These are phyloP conservation scores for Conidiobolus incongruus DNA, from an alignment of 371 early-diverging fungal species.

Conservation along the genomic window DNA sequence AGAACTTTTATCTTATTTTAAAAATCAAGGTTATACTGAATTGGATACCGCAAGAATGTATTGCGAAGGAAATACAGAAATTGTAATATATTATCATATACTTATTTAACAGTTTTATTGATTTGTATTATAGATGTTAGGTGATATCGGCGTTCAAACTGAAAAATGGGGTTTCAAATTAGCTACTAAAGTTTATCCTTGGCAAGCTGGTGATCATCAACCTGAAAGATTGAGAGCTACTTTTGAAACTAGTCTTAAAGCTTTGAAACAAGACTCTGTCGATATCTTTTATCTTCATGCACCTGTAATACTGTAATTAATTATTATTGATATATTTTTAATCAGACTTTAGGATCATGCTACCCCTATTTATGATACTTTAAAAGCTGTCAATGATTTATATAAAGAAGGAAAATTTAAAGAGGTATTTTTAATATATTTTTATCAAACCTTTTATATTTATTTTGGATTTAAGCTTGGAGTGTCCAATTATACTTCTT, in stretches of 20 bases:
- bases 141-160: conserved; percentile 11
- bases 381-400: conserved; percentile 16
- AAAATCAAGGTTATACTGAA: conserved; percentile 16
- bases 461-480: no score
- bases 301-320: no score
- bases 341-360: no score
- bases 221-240: conserved; percentile 18
- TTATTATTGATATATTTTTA: no score
- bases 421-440: conserved; percentile 7
- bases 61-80: conserved; percentile 27
- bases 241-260: conserved; percentile 13
- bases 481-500: conserved; percentile 21
- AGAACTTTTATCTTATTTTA: conserved; percentile 15
- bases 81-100: conserved; percentile 2
- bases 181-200: conserved; percentile 32
- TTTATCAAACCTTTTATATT: background rate
- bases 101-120: background rate
- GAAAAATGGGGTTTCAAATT: conserved; percentile 8
- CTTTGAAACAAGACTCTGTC: conserved; percentile 14
- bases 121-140: conserved; percentile 11
- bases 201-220: conserved; percentile 19
- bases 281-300: conserved; percentile 26
- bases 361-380: conserved; percentile 18
- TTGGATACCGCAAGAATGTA: conserved; percentile 12
- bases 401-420: conserved; percentile 18